Percentiles rank a stretch among this genome's conserved stretches.
Evolutionary conservation across 371 early-diverging fungal genomes (phyloP).

Genomic region (Circinella minor): DNA sequence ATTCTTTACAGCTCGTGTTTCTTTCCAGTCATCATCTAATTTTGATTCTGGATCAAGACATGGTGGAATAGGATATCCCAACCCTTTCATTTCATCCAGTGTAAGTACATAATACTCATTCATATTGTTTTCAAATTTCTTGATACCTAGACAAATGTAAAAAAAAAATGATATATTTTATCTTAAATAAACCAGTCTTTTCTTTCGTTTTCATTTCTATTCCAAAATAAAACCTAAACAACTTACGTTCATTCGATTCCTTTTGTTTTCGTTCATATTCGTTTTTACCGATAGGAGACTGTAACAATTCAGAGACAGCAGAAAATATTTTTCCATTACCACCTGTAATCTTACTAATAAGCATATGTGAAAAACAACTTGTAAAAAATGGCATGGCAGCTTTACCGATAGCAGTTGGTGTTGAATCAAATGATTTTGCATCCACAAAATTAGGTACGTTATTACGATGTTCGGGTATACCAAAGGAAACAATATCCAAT

Average conservation of each 20-base stretch:
- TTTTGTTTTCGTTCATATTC: slow-evolving; percentile 16
- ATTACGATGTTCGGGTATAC: slow-evolving; percentile 16
- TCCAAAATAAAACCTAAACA: too few species aligned
- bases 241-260: slow-evolving; percentile 25
- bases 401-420: slow-evolving; percentile 28
- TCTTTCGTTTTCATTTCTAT: neutral
- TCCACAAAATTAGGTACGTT: slow-evolving; percentile 21
- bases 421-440: slow-evolving; percentile 16
- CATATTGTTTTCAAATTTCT: slow-evolving; percentile 35
- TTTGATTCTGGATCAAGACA: slow-evolving; percentile 37
- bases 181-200: neutral
- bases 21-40: slow-evolving; percentile 59
- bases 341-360: slow-evolving; percentile 37
- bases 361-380: slow-evolving; percentile 34
- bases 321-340: slow-evolving; percentile 29
- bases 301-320: slow-evolving; percentile 40
- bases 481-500: slow-evolving; percentile 38
- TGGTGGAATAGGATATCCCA: slow-evolving; percentile 60
- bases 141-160: slow-evolving; percentile 11
- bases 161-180: neutral
- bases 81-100: slow-evolving; percentile 48
- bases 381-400: slow-evolving; percentile 41
- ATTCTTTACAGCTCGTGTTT: slow-evolving; percentile 40
- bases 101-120: slow-evolving; percentile 56
- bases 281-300: slow-evolving; percentile 31